Evolutionary conservation across 2,329 filamentous ascomycete species (phyloP).

Genomic region (Neofusicoccum sp.): DNA sequence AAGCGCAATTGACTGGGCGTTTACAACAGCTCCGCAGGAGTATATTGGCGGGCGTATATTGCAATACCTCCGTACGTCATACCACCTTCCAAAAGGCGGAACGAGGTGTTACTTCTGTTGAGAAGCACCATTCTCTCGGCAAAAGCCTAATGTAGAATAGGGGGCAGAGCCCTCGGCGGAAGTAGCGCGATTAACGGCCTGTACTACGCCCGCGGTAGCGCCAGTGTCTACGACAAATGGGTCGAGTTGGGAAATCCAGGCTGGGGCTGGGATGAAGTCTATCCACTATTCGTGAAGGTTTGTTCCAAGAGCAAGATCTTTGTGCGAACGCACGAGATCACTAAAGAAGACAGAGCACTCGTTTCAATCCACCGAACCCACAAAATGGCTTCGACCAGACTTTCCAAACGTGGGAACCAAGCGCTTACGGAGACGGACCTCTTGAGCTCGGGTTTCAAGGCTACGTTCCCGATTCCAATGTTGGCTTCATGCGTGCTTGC

Average conservation of each 20-base stretch:
- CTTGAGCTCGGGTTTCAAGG: conserved; percentile 32
- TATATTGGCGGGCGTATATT: conserved; percentile 26
- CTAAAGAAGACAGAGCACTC: conserved; percentile 26
- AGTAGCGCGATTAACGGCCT: conserved; percentile 28
- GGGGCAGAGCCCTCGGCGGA: conserved; percentile 30
- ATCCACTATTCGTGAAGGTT: conserved; percentile 25
- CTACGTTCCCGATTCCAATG: conserved; percentile 29
- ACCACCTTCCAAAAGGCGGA: too few species aligned
- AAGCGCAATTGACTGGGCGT: conserved; percentile 31
- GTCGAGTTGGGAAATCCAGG: conserved; percentile 25
- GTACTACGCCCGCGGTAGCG: conserved; percentile 24
- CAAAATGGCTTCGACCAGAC: conserved; percentile 27
- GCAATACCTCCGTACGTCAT: conserved; percentile 24
- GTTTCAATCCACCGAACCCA: conserved; percentile 29
- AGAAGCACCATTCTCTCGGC: not conserved
- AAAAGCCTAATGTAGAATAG: not conserved
- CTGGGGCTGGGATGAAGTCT: conserved; percentile 20
- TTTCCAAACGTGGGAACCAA: conserved; percentile 31
- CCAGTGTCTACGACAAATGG: conserved; percentile 28
- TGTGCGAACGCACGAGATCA: too few species aligned
- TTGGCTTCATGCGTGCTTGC: conserved; percentile 30
- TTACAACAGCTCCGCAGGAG: conserved; percentile 27
- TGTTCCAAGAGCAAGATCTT: too few species aligned
- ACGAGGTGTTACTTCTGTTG: too few species aligned
- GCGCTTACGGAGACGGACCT: conserved; percentile 28